These are phyloP conservation scores for Lumnitzera littorea DNA, from an alignment of 345 rosid genomes.

Conservation along the genomic window DNA sequence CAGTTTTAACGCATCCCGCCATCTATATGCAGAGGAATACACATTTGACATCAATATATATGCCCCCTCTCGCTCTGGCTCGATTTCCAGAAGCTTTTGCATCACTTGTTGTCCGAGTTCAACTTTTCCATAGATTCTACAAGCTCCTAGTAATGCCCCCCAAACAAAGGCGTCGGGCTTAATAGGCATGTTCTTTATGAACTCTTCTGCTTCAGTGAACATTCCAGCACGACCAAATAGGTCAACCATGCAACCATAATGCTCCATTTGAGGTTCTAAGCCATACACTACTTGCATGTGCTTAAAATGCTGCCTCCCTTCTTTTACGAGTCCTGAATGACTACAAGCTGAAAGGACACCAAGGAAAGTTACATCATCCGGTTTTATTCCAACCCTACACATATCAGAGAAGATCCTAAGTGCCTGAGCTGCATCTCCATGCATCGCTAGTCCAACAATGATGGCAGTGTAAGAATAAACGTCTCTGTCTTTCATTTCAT, in stretches of 20 bases:
- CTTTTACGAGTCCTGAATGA: constrained; percentile 42
- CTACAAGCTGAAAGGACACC: constrained; percentile 48
- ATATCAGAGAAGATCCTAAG: constrained; percentile 36
- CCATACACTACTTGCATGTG: constrained; percentile 37
- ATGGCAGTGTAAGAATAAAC: constrained; percentile 49
- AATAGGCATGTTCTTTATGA: constrained; percentile 37
- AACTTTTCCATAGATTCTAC: constrained; percentile 34
- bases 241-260: constrained; percentile 53
- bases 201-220: constrained; percentile 27
- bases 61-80: constrained; percentile 34
- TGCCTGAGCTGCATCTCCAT: constrained; percentile 35
- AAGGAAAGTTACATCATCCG: constrained; percentile 44
- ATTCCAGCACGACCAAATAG: constrained; percentile 51
- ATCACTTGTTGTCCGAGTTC: constrained; percentile 38
- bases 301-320: constrained; percentile 36
- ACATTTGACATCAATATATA: constrained; percentile 48
- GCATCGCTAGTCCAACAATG: constrained; percentile 42
- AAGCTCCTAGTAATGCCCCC: constrained; percentile 52
- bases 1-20: constrained; percentile 40
- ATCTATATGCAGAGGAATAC: constrained; percentile 37
- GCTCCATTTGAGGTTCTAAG: constrained; percentile 44
- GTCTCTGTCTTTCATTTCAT: constrained; percentile 27
- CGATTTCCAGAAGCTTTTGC: constrained; percentile 27
- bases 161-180: constrained; percentile 41
- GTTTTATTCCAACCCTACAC: constrained; percentile 26